phyloP scores from a whole-genome alignment of 495 filamentous ascomycete species.

The Trichoderma asperelloides region DNA sequence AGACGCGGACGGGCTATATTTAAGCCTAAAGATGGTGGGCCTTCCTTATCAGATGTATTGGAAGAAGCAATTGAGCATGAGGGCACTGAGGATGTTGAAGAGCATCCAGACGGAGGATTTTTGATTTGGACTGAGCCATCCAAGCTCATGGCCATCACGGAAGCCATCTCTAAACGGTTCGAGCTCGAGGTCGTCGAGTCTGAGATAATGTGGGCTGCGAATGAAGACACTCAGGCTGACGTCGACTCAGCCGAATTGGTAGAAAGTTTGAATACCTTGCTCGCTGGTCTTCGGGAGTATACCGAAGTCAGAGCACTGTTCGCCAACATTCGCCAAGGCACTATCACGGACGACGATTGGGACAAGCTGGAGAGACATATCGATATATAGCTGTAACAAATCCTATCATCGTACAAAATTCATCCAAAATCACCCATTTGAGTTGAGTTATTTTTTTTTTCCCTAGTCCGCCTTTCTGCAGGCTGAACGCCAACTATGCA shows the following conservation, averaged over 20 bases:
- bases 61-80: conserved; percentile 73
- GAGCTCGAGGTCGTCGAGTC: conserved; percentile 56
- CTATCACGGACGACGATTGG: conserved; percentile 38
- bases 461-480: neutral
- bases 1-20: conserved; percentile 65
- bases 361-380: conserved; percentile 29
- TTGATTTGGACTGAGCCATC: conserved; percentile 67
- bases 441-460: neutral
- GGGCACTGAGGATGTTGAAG: conserved; percentile 71
- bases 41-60: conserved; percentile 64
- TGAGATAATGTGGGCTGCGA: conserved; percentile 81
- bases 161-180: conserved; percentile 48
- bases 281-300: conserved; percentile 47
- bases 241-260: conserved; percentile 42
- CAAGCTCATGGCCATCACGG: conserved; percentile 54
- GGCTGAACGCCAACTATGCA: conserved; percentile 5
- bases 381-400: conserved; percentile 9
- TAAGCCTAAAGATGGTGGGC: conserved; percentile 40
- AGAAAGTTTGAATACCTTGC: conserved; percentile 43
- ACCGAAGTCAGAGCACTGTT: conserved; percentile 62
- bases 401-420: conserved; percentile 14
- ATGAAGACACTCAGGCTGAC: conserved; percentile 62
- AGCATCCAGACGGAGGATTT: conserved; percentile 59
- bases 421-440: neutral
- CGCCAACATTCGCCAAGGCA: conserved; percentile 45